phyloP scores from a whole-genome alignment of 768 basidiomycete genomes.

The Podaxis pistillaris region DNA sequence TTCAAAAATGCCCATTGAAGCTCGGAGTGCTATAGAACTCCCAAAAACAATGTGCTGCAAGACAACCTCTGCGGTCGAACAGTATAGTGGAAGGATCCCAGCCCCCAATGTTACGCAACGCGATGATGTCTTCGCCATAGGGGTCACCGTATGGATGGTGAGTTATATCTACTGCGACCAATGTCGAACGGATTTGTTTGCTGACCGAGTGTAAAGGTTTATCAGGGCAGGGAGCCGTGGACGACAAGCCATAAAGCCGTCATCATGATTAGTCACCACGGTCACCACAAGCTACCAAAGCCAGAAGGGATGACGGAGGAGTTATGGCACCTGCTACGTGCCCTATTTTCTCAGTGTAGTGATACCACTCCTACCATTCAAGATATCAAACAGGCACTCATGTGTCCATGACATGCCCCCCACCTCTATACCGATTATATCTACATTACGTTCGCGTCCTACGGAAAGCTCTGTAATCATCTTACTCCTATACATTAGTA shows the following conservation, averaged over 20 bases:
- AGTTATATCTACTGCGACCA: background rate
- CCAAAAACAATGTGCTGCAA: background rate
- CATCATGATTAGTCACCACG: background rate
- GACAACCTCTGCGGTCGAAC: background rate
- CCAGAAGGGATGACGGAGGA: background rate
- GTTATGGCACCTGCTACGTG: background rate
- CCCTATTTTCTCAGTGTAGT: background rate
- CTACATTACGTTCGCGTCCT: too few relatives aligned
- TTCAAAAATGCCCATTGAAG: background rate
- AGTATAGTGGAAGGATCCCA: background rate
- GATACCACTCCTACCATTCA: background rate
- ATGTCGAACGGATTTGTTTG: background rate
- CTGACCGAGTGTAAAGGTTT: background rate
- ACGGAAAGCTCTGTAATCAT: too few relatives aligned
- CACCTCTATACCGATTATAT: too few relatives aligned
- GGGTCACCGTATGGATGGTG: slow-evolving; percentile 1
- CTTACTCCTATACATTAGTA: too few relatives aligned
- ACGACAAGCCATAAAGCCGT: background rate
- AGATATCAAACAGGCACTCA: background rate
- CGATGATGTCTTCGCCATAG: slow-evolving; percentile 3
- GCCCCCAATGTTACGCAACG: background rate
- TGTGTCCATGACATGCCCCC: background rate
- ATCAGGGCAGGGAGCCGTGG: background rate
- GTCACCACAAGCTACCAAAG: background rate
- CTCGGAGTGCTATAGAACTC: background rate